Conservation (phyloP, 257 asterid genomes). For the Plectranthus barbatus region DNA sequence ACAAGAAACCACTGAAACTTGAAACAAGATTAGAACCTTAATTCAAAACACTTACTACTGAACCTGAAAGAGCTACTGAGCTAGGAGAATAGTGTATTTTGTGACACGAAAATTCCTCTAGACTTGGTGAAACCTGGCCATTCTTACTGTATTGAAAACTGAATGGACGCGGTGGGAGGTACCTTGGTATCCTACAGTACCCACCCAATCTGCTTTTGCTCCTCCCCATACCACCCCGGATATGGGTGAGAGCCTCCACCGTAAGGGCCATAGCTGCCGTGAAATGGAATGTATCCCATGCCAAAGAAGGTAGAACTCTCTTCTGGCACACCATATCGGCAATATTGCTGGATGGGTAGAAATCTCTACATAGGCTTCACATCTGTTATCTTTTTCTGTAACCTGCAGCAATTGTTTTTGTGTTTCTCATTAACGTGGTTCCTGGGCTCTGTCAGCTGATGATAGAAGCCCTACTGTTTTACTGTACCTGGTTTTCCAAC, state of each 20-base stretch:
- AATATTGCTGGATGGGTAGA: conserved; percentile 15
- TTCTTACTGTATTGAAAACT: conserved; percentile 12
- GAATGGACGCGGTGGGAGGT: conserved; percentile 11
- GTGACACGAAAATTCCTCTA: too few relatives aligned
- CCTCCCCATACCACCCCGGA: background rate
- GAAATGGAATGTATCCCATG: background rate
- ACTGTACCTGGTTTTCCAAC: conserved; percentile 18
- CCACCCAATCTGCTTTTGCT: conserved; percentile 8
- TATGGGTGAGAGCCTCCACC: background rate
- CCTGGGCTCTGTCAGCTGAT: background rate
- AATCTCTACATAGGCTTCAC: conserved; percentile 23
- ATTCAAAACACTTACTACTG: background rate
- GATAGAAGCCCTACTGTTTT: conserved; percentile 14
- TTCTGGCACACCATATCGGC: conserved; percentile 9
- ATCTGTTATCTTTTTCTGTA: conserved; percentile 20
- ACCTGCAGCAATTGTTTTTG: too few relatives aligned
- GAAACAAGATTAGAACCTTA: background rate
- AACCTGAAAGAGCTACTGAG: background rate
- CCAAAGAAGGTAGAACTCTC: conserved; percentile 9
- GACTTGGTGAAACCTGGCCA: too few relatives aligned
- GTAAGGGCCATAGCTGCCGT: background rate
- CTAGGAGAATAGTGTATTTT: background rate
- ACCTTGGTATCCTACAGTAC: background rate
- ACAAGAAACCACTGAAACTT: background rate
- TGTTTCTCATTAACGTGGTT: background rate